Conservation (phyloP, 208 protist genomes). For the Acanthamoeba royreba region DNA sequence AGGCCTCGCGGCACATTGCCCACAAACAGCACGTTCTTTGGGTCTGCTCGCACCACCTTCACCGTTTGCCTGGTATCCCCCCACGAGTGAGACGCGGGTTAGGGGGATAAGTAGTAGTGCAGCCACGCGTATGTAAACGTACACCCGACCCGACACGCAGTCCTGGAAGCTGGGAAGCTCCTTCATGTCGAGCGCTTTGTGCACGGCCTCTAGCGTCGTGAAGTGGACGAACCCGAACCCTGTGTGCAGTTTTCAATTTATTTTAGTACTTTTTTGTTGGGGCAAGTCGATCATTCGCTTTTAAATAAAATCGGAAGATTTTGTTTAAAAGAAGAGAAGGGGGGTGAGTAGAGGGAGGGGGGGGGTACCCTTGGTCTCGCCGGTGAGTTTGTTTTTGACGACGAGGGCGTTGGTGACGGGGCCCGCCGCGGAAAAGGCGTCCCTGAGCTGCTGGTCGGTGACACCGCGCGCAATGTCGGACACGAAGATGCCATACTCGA, state of each 20-base stretch:
- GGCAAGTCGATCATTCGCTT: background rate
- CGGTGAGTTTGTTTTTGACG: slow-evolving; percentile 65
- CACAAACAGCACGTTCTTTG: slow-evolving; percentile 63
- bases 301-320: background rate
- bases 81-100: background rate
- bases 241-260: background rate
- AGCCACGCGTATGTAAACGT: no score
- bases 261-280: background rate
- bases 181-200: slow-evolving; percentile 6
- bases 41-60: slow-evolving; percentile 52
- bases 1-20: slow-evolving; percentile 53
- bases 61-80: slow-evolving; percentile 53
- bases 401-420: slow-evolving; percentile 55
- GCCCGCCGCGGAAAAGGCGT: slow-evolving; percentile 52
- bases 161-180: slow-evolving; percentile 54
- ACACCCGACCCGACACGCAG: slow-evolving; percentile 43
- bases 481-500: background rate
- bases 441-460: slow-evolving; percentile 57
- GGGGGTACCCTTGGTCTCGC: slow-evolving; percentile 52
- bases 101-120: no score
- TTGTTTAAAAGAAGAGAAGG: no score
- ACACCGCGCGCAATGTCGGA: slow-evolving; percentile 59
- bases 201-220: background rate
- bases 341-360: no score
- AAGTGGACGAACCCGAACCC: slow-evolving; percentile 67